Evolutionary conservation across 1,284 basidiomycete species (phyloP).

Genomic region (Cutaneotrichosporon sp.): DNA sequence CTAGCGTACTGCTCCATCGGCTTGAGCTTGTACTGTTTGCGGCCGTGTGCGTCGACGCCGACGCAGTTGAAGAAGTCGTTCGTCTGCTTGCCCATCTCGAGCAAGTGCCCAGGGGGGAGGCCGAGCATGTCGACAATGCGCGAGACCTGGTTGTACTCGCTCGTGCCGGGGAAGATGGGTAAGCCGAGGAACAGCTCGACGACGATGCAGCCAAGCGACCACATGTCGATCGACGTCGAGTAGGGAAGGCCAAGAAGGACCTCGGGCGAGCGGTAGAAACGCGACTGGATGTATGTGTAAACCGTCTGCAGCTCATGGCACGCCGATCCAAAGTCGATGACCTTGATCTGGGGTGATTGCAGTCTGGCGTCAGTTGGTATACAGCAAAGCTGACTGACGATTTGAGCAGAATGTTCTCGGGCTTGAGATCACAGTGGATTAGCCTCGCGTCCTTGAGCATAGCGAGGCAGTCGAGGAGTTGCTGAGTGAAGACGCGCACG

Average conservation of each 20-base stretch:
- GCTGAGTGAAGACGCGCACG: slow-evolving; percentile 96
- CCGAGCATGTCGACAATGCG: slow-evolving; percentile 98
- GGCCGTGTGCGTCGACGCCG: slow-evolving; percentile 75
- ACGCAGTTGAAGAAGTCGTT: slow-evolving; percentile 85
- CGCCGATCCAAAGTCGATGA: slow-evolving; percentile 98
- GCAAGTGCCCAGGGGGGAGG: slow-evolving; percentile 84
- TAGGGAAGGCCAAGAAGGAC: slow-evolving; percentile 94
- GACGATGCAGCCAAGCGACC: slow-evolving; percentile 99
- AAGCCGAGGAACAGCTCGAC: slow-evolving; percentile 96
- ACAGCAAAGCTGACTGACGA: slow-evolving; percentile 62
- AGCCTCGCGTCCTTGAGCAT: slow-evolving; percentile 92
- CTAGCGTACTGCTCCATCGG: slow-evolving; percentile 90
- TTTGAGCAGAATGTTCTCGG: slow-evolving; percentile 92
- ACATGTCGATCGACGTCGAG: slow-evolving; percentile 92
- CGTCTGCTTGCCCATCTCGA: slow-evolving; percentile 95
- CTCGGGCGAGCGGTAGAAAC: slow-evolving; percentile 98
- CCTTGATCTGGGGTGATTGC: slow-evolving; percentile 97
- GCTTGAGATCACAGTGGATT: slow-evolving; percentile 98
- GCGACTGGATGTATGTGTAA: slow-evolving; percentile 98
- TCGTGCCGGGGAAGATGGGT: slow-evolving; percentile 95
- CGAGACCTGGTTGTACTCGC: slow-evolving; percentile 97
- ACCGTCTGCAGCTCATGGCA: slow-evolving; percentile 99
- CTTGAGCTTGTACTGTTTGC: slow-evolving; percentile 89
- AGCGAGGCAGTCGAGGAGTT: slow-evolving; percentile 87
- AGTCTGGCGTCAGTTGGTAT: slow-evolving; percentile 60